Percentiles rank a stretch among this genome's conserved stretches.
Evolutionary conservation across 257 asterid species (phyloP).

Genomic region (Verbascum thapsus): DNA sequence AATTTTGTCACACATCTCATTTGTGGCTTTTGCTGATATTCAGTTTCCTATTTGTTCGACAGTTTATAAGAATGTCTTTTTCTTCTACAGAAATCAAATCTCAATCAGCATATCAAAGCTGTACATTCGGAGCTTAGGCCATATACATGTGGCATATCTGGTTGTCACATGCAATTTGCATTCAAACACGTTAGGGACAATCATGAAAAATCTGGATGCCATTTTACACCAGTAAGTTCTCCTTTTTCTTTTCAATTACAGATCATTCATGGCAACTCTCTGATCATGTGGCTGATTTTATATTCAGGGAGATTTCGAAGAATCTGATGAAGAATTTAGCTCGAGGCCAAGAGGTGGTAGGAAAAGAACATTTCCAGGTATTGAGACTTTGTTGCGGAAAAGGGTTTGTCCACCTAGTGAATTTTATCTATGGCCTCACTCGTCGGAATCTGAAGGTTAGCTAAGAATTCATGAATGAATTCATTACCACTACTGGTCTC

Average conservation of each 20-base stretch:
- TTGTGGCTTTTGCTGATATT: neutral
- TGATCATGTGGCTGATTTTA: neutral
- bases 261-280: neutral
- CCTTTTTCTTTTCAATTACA: too few species aligned
- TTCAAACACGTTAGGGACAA: slow-evolving; percentile 90
- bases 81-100: slow-evolving; percentile 65
- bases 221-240: slow-evolving; percentile 58
- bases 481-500: neutral
- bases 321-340: slow-evolving; percentile 66
- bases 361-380: slow-evolving; percentile 59
- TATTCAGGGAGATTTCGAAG: slow-evolving; percentile 78
- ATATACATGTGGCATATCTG: slow-evolving; percentile 56
- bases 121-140: slow-evolving; percentile 66
- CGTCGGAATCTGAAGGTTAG: slow-evolving; percentile 37
- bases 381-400: slow-evolving; percentile 68
- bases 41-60: neutral
- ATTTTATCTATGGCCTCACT: slow-evolving; percentile 46
- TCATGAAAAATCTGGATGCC: slow-evolving; percentile 79
- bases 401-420: slow-evolving; percentile 61
- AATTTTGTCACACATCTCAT: neutral
- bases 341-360: slow-evolving; percentile 82
- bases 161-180: slow-evolving; percentile 68
- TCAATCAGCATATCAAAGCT: slow-evolving; percentile 74
- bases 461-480: slow-evolving; percentile 3
- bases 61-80: neutral